Conservation (phyloP, 2,329 filamentous ascomycete species). For the Dactylellina sp. region DNA sequence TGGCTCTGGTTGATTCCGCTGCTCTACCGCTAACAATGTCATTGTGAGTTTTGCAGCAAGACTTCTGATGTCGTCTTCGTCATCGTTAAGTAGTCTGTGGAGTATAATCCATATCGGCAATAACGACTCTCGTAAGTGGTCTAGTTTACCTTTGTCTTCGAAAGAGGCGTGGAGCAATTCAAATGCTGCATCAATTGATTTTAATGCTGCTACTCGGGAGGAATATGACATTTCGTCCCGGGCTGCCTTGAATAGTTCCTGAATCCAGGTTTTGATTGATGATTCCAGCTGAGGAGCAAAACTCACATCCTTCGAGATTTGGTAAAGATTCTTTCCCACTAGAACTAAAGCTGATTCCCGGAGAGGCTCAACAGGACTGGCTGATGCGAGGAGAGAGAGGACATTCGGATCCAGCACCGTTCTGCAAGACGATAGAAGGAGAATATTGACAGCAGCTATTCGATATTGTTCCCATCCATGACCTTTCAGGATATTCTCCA, state of each 20-base stretch:
- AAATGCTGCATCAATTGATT: slow-evolving; percentile 66
- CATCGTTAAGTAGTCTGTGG: slow-evolving; percentile 84
- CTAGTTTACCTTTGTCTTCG: slow-evolving; percentile 58
- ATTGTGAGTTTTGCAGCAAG: slow-evolving; percentile 67
- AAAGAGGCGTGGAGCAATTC: slow-evolving; percentile 66
- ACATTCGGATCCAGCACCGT: not conserved
- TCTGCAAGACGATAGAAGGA: slow-evolving; percentile 32
- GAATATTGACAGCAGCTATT: slow-evolving; percentile 34
- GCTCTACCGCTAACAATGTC: slow-evolving; percentile 62
- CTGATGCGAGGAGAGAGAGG: not conserved
- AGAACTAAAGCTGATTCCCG: slow-evolving; percentile 46
- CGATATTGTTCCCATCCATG: slow-evolving; percentile 50
- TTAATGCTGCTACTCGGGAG: slow-evolving; percentile 72
- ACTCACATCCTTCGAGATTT: not conserved
- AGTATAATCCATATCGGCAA: slow-evolving; percentile 74
- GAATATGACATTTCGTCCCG: slow-evolving; percentile 70
- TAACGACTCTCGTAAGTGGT: slow-evolving; percentile 62
- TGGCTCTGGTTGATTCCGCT: slow-evolving; percentile 53
- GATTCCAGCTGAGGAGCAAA: not conserved
- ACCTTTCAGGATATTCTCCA: slow-evolving; percentile 14
- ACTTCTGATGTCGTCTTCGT: slow-evolving; percentile 88
- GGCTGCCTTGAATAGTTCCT: slow-evolving; percentile 31
- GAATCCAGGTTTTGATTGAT: slow-evolving; percentile 29
- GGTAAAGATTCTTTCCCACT: slow-evolving; percentile 17
- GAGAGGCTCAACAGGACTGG: slow-evolving; percentile 41